Percentiles rank a stretch among this genome's conserved stretches.
phyloP scores from a whole-genome alignment of 108 stramenopile genomes.

The Parietichytrium sp. region DNA sequence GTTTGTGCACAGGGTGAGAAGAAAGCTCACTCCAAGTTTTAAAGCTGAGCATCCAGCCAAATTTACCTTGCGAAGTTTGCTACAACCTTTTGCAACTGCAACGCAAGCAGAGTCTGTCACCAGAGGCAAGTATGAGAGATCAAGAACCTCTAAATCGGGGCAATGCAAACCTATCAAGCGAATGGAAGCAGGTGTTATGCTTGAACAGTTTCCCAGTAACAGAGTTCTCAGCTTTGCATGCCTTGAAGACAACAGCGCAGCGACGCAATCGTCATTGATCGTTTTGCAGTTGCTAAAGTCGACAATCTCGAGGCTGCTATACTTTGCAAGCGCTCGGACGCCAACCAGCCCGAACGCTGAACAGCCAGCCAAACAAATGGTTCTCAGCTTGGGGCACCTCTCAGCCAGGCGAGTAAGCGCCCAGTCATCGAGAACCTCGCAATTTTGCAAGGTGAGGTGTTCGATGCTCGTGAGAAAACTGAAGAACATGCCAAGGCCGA shows the following conservation, averaged over 20 bases:
- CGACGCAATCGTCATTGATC: background rate
- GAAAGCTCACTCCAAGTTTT: too few relatives aligned
- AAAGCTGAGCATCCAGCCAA: background rate
- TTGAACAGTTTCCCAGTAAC: background rate
- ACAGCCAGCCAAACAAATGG: background rate
- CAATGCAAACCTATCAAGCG: background rate
- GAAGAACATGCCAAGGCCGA: constrained; percentile 24
- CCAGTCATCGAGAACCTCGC: background rate
- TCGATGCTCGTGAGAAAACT: background rate
- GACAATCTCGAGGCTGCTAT: background rate
- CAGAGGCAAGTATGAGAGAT: background rate
- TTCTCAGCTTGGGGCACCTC: background rate
- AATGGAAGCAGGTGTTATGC: background rate
- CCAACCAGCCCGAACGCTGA: background rate
- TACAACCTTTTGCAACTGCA: background rate
- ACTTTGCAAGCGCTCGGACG: background rate
- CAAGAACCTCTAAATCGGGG: background rate
- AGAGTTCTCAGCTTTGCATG: background rate
- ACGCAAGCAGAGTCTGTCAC: background rate
- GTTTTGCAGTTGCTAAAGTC: background rate
- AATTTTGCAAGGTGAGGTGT: background rate
- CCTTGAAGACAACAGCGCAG: background rate
- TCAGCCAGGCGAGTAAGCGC: constrained; percentile 5
- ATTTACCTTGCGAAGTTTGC: background rate
- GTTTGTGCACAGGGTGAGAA: too few relatives aligned